Conservation (phyloP, 2,329 filamentous ascomycete species). For the Endothia cerciana region DNA sequence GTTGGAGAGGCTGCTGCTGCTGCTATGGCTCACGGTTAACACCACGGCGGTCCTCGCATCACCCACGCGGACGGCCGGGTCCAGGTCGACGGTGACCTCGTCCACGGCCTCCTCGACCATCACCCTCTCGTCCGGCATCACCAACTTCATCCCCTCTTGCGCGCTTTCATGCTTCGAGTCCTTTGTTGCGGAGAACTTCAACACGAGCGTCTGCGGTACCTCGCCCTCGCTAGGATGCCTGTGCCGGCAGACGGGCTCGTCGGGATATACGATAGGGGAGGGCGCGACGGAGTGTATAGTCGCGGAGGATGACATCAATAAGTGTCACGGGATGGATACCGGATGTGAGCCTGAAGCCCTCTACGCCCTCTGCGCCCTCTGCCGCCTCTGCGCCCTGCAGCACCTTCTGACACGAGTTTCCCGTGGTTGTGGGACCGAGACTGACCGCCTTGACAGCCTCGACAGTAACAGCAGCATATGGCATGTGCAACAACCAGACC, state of each 20-base stretch:
- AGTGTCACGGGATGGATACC: slow-evolving; percentile 54
- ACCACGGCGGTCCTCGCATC: not conserved
- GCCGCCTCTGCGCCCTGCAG: not conserved
- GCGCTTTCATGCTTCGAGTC: slow-evolving; percentile 63
- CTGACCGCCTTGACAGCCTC: slow-evolving; percentile 37
- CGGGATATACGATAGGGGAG: slow-evolving; percentile 73
- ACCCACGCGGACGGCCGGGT: not conserved
- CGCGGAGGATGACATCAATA: slow-evolving; percentile 52
- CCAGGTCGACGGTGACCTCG: slow-evolving; percentile 32
- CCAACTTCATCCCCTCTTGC: slow-evolving; percentile 58
- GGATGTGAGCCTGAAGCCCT: slow-evolving; percentile 39
- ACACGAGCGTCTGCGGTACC: slow-evolving; percentile 50
- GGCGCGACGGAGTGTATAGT: slow-evolving; percentile 69
- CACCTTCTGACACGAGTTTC: not conserved
- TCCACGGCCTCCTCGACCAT: slow-evolving; percentile 31
- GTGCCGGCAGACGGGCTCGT: slow-evolving; percentile 61
- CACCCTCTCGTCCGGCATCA: slow-evolving; percentile 44
- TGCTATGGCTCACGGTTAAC: slow-evolving; percentile 19
- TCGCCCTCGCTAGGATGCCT: slow-evolving; percentile 63
- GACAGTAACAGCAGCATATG: slow-evolving; percentile 54
- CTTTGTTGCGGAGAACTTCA: slow-evolving; percentile 66
- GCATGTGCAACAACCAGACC: slow-evolving; percentile 59
- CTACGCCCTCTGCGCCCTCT: not conserved
- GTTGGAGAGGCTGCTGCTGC: slow-evolving; percentile 20
- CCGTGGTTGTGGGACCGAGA: not conserved